Base-by-base conservation (phyloP, 495 filamentous ascomycete genomes). In the Parathielavia hyrcaniae region DNA sequence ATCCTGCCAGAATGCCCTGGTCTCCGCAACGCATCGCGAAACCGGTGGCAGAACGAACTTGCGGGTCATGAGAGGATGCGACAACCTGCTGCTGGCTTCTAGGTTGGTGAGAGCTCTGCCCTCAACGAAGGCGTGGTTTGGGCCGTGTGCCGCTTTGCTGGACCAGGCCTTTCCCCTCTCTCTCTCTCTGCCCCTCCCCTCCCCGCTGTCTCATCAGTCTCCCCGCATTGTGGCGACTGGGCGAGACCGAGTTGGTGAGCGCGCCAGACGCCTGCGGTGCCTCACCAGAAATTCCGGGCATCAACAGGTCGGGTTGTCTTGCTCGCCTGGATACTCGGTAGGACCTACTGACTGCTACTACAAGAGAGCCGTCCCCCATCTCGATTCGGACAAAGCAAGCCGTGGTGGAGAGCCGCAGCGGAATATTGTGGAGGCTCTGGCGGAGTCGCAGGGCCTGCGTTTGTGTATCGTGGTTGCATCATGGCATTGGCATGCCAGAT, bases 341-440 rank as follows among this genome's bases (percentile, higher is more conserved):
- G 26, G 26, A 30, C 26, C 26, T 30, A 30, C 26, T n/a, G n/a
- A n/a, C n/a, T n/a, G n/a, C n/a, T n/a, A n/a, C n/a, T n/a, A n/a
- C n/a, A n/a, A n/a, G 26, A 30, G 26, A 30, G 26, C 26, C 26
- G 26, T 35, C 47, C 19, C n/a, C 16, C 14, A n/a, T 17, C 40
- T n/a, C 16, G n/a, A 17, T 43, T 35, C 50, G 34, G 50, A 52
- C 16, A 26, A 53, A 17, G 38, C 19, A 53, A n/a, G 1, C 43
- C 12, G 20, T 9, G 38, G 20, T 38, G 20, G 47, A 58, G 36
- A 30, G 51, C 55, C 50, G 60, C 32, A 41, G 49, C 47, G 16
- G 12, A 40, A 59, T 52, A 53, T 60, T 61, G 64, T 60, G 66
- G 64, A 69, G 66, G 66, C 64, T 66, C 56, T 66, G 64, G 61